Evolutionary conservation across 768 basidiomycete genomes (phyloP).

Genomic region (Candolleomyces eurysporus): DNA sequence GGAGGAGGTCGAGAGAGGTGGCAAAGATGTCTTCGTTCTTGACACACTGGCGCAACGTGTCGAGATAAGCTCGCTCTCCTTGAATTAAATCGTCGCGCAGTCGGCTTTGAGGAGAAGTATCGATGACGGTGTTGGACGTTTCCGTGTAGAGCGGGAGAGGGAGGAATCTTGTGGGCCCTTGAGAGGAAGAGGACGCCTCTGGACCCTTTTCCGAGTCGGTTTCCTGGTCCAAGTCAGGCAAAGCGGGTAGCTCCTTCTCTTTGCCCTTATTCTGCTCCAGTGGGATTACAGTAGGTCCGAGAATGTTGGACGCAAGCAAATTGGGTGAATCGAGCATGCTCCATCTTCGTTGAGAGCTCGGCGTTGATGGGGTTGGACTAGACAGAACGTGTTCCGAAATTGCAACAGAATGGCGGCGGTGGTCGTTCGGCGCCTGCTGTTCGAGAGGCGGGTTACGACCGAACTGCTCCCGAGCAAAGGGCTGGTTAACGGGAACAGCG

Average conservation of each 20-base stretch:
- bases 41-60: slow-evolving; percentile 4
- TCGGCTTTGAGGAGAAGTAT: not conserved
- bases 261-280: not conserved
- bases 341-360: not conserved
- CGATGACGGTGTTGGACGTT: not conserved
- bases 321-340: not conserved
- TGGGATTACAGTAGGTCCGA: not conserved
- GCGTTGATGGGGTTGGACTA: not conserved
- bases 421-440: not conserved
- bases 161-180: not conserved
- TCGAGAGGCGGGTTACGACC: no score
- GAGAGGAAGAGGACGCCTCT: not conserved
- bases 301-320: not conserved
- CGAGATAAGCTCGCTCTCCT: slow-evolving; percentile 2
- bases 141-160: not conserved
- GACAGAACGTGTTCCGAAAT: not conserved
- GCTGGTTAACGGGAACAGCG: no score
- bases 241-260: not conserved
- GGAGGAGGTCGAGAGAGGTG: slow-evolving; percentile 7
- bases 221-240: not conserved
- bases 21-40: slow-evolving; percentile 1
- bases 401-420: not conserved
- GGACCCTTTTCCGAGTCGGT: not conserved
- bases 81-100: slow-evolving; percentile 4
- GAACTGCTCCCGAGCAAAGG: no score